Evolutionary conservation across 2,329 filamentous ascomycete species (phyloP), one percentile per base, ranked within the genome.

Genomic region (Thermoascus crustaceus): DNA sequence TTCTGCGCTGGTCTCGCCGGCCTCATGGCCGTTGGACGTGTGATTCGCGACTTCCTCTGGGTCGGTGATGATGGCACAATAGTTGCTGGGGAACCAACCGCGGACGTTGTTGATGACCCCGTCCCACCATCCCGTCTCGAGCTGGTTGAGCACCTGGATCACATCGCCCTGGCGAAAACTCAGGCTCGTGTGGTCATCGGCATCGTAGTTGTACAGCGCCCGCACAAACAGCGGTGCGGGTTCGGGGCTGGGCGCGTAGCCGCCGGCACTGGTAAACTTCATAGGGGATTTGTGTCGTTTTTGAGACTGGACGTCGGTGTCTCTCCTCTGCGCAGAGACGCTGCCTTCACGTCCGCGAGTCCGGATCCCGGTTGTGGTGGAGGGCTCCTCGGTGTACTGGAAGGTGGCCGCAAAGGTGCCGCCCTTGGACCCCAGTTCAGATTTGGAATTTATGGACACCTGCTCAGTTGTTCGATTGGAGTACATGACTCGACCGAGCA

Each of bases 51-150:
- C 69, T 43, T 93, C 84, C 49, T 85, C 82, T 33, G 82, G 75
- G 49, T 78, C 80, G 40, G 78, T 76, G 50, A 96, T 82, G 44
- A 91, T 78, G 47, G 86, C 80, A 67, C 91, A 96, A 67, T 98
- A 98, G 63, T 98, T 98, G 71, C 89, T 96, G 23, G 91, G 91
- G 61, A 98, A 98, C 91, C 91, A 98, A 58, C 91, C 91, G 57
- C 91, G 81, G 49, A 94, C 84, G 40, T 88, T 86, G 54, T 95
- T 91, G 59, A 98, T 94, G 37, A 98, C 86, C 32, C 91, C 91
- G 66, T 98, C 91, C 91, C 91, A 98, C 91, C 91, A 98, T 38
- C 91, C 91, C 54, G 88, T 96, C 63, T 98, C 91, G 38, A 96
- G 73, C 66, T 95, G 89, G 35, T 91, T 98, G 52, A 98, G 89